These are phyloP conservation scores for Microcos paniculata DNA, from an alignment of 345 rosid genomes.

Conservation along the genomic window DNA sequence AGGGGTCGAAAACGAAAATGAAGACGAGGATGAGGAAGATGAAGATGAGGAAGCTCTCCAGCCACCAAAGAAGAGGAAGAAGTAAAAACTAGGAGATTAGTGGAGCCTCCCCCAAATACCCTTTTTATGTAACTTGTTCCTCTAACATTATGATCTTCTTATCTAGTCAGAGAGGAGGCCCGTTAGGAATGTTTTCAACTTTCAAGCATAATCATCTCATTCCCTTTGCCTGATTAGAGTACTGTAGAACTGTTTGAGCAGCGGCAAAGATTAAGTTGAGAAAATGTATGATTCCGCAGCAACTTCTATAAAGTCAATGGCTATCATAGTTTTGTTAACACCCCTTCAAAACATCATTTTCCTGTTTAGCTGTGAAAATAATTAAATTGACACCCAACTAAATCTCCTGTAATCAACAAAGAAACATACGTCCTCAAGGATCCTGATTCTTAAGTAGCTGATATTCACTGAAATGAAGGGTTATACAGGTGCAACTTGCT, in stretches of 20 bases:
- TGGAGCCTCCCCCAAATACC: slow-evolving; percentile 22
- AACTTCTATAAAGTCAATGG: slow-evolving; percentile 4
- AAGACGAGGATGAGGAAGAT: slow-evolving; percentile 59
- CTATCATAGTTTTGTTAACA: background rate
- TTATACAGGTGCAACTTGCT: background rate
- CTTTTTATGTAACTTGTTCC: slow-evolving; percentile 24
- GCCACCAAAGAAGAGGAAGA: slow-evolving; percentile 96
- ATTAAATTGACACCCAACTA: background rate
- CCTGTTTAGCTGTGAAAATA: background rate
- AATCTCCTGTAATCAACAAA: background rate
- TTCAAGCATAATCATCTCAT: slow-evolving; percentile 26
- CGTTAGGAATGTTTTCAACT: slow-evolving; percentile 23
- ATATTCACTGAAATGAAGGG: background rate
- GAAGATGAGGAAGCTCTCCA: slow-evolving; percentile 82
- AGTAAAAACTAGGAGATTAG: slow-evolving; percentile 41
- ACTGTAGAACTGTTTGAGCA: slow-evolving; percentile 27
- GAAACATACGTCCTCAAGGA: background rate
- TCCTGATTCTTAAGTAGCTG: background rate
- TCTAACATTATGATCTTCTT: slow-evolving; percentile 25
- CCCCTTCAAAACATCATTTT: background rate
- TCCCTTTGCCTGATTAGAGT: slow-evolving; percentile 29
- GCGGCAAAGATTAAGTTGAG: slow-evolving; percentile 23
- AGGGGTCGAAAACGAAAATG: slow-evolving; percentile 38
- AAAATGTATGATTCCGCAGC: slow-evolving; percentile 20
- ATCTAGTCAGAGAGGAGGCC: slow-evolving; percentile 17